Conservation (phyloP, 768 basidiomycete genomes). For the Naganishia kalamii region DNA sequence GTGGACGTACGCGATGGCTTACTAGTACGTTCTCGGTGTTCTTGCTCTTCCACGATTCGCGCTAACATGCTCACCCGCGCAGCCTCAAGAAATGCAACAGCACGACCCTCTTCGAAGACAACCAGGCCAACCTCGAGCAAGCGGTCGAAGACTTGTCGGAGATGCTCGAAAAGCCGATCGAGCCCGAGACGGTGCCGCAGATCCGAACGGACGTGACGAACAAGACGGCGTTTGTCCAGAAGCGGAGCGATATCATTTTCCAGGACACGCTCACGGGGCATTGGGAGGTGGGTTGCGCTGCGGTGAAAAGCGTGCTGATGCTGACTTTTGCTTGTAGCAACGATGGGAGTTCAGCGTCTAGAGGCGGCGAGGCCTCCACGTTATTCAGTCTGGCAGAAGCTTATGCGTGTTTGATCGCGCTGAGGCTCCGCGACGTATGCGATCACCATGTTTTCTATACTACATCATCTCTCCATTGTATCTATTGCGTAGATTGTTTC, state of each 20-base stretch:
- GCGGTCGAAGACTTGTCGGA: conserved; percentile 95
- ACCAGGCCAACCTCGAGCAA: conserved; percentile 88
- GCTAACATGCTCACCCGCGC: not conserved
- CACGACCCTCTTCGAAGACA: conserved; percentile 95
- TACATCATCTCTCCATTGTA: too few species aligned
- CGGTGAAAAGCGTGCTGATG: not conserved
- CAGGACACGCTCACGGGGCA: conserved; percentile 91
- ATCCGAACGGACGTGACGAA: conserved; percentile 90
- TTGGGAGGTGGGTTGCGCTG: conserved; percentile 53
- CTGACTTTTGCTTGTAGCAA: not conserved
- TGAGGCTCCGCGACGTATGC: too few species aligned
- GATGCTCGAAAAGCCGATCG: conserved; percentile 82
- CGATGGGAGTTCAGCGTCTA: conserved; percentile 25
- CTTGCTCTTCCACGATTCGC: not conserved
- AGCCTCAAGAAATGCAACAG: conserved; percentile 73
- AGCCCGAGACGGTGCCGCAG: conserved; percentile 70
- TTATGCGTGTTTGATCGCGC: too few species aligned
- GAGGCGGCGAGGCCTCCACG: too few species aligned
- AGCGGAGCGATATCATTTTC: conserved; percentile 87
- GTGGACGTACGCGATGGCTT: conserved; percentile 99
- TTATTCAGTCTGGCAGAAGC: too few species aligned
- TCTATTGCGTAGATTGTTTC: too few species aligned
- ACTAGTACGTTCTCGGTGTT: conserved; percentile 54
- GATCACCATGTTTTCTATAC: too few species aligned
- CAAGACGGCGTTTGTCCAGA: conserved; percentile 94